These are phyloP conservation scores for Apiotrichum veenhuisii DNA, from an alignment of 1,284 basidiomycete genomes.

Conservation along the genomic window DNA sequence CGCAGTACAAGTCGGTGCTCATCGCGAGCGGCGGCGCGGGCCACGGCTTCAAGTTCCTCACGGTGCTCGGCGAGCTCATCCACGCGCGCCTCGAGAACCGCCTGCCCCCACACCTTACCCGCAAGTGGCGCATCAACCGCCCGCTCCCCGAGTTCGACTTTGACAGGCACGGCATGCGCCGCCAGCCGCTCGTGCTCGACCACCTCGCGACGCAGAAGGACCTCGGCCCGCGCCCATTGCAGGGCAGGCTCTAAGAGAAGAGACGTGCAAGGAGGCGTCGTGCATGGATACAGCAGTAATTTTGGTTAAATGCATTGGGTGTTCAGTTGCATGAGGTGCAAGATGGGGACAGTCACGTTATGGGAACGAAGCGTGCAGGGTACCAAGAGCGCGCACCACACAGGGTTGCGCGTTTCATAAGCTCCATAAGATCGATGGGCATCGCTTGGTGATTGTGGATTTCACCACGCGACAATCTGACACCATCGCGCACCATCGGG, in stretches of 20 bases:
- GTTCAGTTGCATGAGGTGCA: no score
- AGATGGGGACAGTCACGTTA: no score
- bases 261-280: no score
- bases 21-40: slow-evolving; percentile 74
- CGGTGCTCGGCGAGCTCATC: slow-evolving; percentile 67
- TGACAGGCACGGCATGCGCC: slow-evolving; percentile 10
- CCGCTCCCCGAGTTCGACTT: slow-evolving; percentile 5
- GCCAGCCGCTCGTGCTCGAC: slow-evolving; percentile 16
- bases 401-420: no score
- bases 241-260: not conserved
- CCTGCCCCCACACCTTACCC: slow-evolving; percentile 54
- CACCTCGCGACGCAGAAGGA: slow-evolving; percentile 10
- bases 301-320: no score
- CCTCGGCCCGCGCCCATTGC: not conserved
- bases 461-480: no score
- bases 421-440: no score
- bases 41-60: slow-evolving; percentile 73
- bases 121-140: slow-evolving; percentile 49
- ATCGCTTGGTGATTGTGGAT: no score
- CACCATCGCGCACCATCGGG: no score
- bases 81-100: slow-evolving; percentile 63
- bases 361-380: no score
- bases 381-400: no score
- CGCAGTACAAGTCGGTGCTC: slow-evolving; percentile 58
- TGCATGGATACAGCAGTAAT: no score